Percentiles rank a stretch among this genome's conserved stretches.
These are phyloP conservation scores for Gracilaria caudata DNA, from an alignment of 23 red algal genomes.

Conservation along the genomic window DNA sequence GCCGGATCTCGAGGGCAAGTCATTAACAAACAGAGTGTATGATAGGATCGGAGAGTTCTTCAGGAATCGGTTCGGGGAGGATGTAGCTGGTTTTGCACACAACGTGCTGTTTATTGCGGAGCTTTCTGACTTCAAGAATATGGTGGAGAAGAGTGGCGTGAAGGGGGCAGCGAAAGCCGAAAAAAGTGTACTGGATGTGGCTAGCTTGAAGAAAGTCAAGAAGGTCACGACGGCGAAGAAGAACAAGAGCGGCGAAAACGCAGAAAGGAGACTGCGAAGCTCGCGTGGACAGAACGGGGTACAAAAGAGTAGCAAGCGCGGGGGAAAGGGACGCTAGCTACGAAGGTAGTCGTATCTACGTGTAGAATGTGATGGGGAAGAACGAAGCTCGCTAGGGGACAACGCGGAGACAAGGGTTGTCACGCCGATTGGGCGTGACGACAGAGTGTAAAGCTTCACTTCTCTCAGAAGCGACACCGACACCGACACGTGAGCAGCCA, in stretches of 20 bases:
- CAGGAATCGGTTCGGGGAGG: slow-evolving; percentile 78
- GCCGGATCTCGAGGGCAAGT: slow-evolving; percentile 76
- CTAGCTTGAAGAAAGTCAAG: background rate
- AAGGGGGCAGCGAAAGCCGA: background rate
- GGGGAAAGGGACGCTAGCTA: background rate
- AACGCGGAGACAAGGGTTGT: too few relatives aligned
- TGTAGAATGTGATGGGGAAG: background rate
- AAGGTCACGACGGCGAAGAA: background rate
- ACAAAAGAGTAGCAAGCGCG: slow-evolving; percentile 1
- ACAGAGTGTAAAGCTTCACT: background rate
- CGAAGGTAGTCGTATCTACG: background rate
- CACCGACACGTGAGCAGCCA: too few relatives aligned
- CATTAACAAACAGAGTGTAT: slow-evolving; percentile 76
- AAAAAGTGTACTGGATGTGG: background rate
- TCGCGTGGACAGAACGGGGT: background rate
- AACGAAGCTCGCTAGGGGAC: too few relatives aligned
- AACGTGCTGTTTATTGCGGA: slow-evolving; percentile 86
- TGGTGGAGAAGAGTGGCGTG: background rate
- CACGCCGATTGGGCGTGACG: background rate
- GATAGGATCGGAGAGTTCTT: slow-evolving; percentile 82
- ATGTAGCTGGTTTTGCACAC: slow-evolving; percentile 74
- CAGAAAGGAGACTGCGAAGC: background rate
- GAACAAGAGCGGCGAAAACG: background rate
- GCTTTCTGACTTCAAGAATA: slow-evolving; percentile 65
- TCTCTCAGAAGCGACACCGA: background rate